A percentile compares a stretch with the other conserved stretches of the same genome.
Conservation (phyloP, 2,329 filamentous ascomycete genomes). For the Clarireedia sp. region DNA sequence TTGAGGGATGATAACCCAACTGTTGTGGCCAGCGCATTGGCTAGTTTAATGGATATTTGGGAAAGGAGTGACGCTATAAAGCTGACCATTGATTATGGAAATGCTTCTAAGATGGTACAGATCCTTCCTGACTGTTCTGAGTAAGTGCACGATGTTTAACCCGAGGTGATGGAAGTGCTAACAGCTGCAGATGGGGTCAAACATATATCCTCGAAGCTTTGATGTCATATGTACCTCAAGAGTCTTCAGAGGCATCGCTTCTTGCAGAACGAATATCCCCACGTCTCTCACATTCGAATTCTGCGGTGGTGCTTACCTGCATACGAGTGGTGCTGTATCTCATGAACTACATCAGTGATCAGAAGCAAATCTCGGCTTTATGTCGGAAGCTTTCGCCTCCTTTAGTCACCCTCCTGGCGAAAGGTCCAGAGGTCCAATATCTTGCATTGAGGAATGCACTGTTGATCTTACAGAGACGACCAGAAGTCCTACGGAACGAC, state of each 20-base stretch:
- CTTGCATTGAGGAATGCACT: constrained; percentile 88
- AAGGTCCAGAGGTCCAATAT: constrained; percentile 98
- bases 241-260: constrained; percentile 77
- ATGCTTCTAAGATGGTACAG: constrained; percentile 95
- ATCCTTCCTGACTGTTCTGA: constrained; percentile 96
- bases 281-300: constrained; percentile 95
- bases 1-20: constrained; percentile 94
- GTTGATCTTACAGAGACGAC: constrained; percentile 83
- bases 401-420: constrained; percentile 86
- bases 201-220: constrained; percentile 96
- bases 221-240: constrained; percentile 95
- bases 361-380: constrained; percentile 77
- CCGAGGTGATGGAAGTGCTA: not conserved
- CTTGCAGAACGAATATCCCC: constrained; percentile 90
- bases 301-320: constrained; percentile 89
- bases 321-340: constrained; percentile 94
- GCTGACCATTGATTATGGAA: constrained; percentile 93
- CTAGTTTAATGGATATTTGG: constrained; percentile 94
- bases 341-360: constrained; percentile 96
- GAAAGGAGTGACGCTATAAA: constrained; percentile 96
- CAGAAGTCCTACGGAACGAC: constrained; percentile 90
- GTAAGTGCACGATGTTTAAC: constrained; percentile 45
- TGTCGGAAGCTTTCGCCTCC: constrained; percentile 93
- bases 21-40: constrained; percentile 88
- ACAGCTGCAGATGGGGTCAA: constrained; percentile 74